Conservation (phyloP, 495 filamentous ascomycete species). For the Neurospora sp. region DNA sequence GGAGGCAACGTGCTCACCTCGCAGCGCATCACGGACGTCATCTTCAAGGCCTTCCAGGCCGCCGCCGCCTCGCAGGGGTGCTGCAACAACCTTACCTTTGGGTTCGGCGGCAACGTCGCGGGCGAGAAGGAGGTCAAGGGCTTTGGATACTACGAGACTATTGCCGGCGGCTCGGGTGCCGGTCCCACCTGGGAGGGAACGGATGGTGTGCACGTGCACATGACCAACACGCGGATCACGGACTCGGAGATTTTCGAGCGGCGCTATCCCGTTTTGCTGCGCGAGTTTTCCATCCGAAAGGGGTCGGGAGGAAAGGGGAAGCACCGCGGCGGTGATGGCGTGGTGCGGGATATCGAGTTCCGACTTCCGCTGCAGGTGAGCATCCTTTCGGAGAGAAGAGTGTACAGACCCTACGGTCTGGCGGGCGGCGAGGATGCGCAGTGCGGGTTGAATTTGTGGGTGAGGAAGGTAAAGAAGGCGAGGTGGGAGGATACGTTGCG, state of each 20-base stretch:
- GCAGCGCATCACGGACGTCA: constrained; percentile 90
- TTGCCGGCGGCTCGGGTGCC: constrained; percentile 85
- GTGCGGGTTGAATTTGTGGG: constrained; percentile 81
- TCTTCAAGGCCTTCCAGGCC: constrained; percentile 80
- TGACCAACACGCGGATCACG: constrained; percentile 99
- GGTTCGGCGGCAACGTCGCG: constrained; percentile 70
- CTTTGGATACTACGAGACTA: constrained; percentile 98
- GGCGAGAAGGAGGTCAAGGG: constrained; percentile 53
- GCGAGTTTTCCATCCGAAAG: constrained; percentile 67
- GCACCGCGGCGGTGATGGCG: constrained; percentile 80
- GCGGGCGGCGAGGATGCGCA: constrained; percentile 74
- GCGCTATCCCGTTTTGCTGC: constrained; percentile 78
- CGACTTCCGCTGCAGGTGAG: constrained; percentile 77
- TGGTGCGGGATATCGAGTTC: constrained; percentile 92
- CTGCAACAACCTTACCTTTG: constrained; percentile 85
- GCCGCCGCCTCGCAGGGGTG: constrained; percentile 87
- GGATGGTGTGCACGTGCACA: constrained; percentile 85
- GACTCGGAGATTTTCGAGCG: constrained; percentile 94
- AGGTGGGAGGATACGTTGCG: constrained; percentile 34
- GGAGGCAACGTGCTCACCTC: constrained; percentile 89
- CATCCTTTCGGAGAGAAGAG: constrained; percentile 79
- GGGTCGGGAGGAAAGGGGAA: constrained; percentile 63
- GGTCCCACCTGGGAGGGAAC: constrained; percentile 83
- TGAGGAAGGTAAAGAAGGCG: constrained; percentile 51
- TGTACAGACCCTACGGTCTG: constrained; percentile 82